Evolutionary conservation across 768 basidiomycete species (phyloP), one percentile per base, ranked within the genome.

Genomic region (Calocybe indica): DNA sequence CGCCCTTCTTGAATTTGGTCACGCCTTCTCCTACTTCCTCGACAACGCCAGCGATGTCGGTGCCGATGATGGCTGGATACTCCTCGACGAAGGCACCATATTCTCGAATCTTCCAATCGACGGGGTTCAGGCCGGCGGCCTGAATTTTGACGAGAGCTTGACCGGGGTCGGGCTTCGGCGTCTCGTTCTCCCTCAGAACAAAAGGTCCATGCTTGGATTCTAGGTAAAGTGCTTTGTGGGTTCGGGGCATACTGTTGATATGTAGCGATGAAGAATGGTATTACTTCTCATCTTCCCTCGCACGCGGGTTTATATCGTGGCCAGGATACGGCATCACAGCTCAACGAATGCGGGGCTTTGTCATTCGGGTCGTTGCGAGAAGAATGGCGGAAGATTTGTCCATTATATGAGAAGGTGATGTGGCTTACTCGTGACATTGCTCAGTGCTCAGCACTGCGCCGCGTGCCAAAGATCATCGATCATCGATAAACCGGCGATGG

Each of bases 111-210:
- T 43, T 43, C 42, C 60, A 61, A 35, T 59, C 57, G 3, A 49
- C 48, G 5, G 60, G 58, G 34, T 62, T 62, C 6, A 60, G 45
- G 2, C 52, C 54, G 5, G 55, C 40, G 1, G 60, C 35, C 10
- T 52, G 37, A 15, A 60, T 53, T 37, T 55, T 58, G 47, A 62
- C 49, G 9, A 57, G 49, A 22, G 59, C 31, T 37, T 59, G 51
- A 15, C 58, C 57, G 2, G 48, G 41, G 1, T 47, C 55, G 29
- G 56, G 56, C 14, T 14, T 34, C 22, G 22, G 22, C 22, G 22
- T 22, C 22, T 22, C 30, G 35, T 29, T 30, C 11, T 13, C 22
- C 22, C 22, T 22, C 22, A 22, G 22, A 22, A 22, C 42, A 43
- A 43, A 43, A 32, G 42, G 1, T 8, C 42, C 42, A 12, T 43